Conservation (phyloP, 164 flowering plant species). For the Vitis cinerea region DNA sequence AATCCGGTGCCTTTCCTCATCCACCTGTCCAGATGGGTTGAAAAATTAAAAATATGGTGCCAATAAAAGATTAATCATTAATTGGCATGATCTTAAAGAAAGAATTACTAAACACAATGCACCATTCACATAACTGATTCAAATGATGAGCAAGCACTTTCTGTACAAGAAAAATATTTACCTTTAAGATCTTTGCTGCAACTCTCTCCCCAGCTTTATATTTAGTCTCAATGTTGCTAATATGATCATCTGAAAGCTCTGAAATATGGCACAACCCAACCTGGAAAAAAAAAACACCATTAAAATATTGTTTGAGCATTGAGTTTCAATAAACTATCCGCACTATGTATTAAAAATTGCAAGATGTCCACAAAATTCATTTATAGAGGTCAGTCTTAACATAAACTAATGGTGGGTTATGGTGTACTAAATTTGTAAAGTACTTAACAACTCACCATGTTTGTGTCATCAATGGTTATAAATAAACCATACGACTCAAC, state of each 20-base stretch:
- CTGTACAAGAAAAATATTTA: constrained; percentile 12
- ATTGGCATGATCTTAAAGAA: not conserved
- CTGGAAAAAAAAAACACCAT: constrained; percentile 30
- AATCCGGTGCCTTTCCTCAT: constrained; percentile 63
- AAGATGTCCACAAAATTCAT: no score
- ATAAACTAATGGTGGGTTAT: not conserved
- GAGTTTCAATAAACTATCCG: not conserved
- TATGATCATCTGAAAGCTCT: constrained; percentile 66
- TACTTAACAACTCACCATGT: constrained; percentile 46
- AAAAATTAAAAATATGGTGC: not conserved
- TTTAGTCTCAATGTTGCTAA: constrained; percentile 51
- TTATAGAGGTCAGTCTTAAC: not conserved
- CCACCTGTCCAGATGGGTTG: constrained; percentile 44
- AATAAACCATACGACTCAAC: constrained; percentile 84
- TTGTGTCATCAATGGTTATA: constrained; percentile 64
- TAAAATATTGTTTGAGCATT: not conserved
- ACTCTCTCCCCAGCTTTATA: constrained; percentile 77
- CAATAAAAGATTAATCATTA: no score
- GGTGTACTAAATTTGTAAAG: not conserved
- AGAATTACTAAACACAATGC: not conserved
- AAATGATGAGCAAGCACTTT: no score
- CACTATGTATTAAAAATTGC: no score
- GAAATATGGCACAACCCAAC: constrained; percentile 95
- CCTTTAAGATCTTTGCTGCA: constrained; percentile 74
- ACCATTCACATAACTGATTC: not conserved